Base-by-base conservation (phyloP, 768 basidiomycete genomes). In the Suillus discolor region DNA sequence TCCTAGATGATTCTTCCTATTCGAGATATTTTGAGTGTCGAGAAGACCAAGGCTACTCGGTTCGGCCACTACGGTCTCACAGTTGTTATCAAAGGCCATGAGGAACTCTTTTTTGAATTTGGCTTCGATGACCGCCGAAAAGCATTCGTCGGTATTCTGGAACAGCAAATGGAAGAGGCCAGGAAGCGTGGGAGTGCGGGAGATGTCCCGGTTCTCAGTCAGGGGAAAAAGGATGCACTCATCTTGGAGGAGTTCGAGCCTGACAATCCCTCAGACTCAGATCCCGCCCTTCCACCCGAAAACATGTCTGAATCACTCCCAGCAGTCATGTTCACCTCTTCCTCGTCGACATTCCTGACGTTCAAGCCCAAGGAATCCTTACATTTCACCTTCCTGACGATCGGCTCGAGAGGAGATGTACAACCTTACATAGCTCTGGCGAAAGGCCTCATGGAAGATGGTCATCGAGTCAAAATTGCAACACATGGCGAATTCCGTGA, bases 51-150 rank as follows among this genome's bases (percentile, higher is more conserved):
- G 76, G 93, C 96, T 2, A 92, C 93, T 68, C 87, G 92, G 28
- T 94, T 97, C 75, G 94, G 92, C 7, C 94, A 95, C 72, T 87
- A 91, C 71, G 97, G 97, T 34, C 85, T 99, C 23, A 88, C 93
- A 42, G 82, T 99, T 64, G 90, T 98, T 62, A 88, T 99, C 70
- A 93, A 92, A 71, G 97, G 97, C 0, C 95, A 99, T 73, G 97
- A 99, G 78, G 97, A 99, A 74, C 82, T 99, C 12, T 99, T 99
- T 82, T 92, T 99, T 71, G 97, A 99, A 77, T 97, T 99, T 74
- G 82, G 84, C 49, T 88, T 89, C 23, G 86, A 90, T 64, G 90
- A 93, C 63, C 89, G 93, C 68, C 87, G 97, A 28, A 84, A 90
- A 68, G 88, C 89, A 1, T 96, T 96, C 72, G 85, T 92, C 23